These are phyloP conservation scores for Rutstroemia sp. DNA, from an alignment of 2,329 filamentous ascomycete genomes.

Conservation along the genomic window DNA sequence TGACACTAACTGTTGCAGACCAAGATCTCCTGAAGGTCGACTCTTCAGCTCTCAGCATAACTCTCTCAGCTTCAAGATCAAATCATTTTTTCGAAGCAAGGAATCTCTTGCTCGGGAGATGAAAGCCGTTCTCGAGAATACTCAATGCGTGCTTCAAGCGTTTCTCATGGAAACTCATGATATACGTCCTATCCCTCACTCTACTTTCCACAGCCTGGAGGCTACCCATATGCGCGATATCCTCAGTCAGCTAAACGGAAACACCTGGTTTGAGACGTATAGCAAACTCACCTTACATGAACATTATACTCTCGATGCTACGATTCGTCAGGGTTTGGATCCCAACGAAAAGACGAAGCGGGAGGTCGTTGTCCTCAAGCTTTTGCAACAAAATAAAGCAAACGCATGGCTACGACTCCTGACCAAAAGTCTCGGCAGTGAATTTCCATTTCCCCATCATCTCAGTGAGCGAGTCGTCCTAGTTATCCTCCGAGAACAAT, in stretches of 20 bases:
- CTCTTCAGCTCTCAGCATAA: conserved; percentile 20
- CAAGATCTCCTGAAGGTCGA: conserved; percentile 10
- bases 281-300: conserved; percentile 13
- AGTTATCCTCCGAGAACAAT: conserved; percentile 22
- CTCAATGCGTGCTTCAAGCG: conserved; percentile 19
- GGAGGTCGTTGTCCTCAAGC: conserved; percentile 22
- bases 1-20: conserved; percentile 13
- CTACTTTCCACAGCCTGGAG: conserved; percentile 24
- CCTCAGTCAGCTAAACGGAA: conserved; percentile 20
- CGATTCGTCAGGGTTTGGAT: conserved; percentile 8
- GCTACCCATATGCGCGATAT: conserved; percentile 25
- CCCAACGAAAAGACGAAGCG: conserved; percentile 9
- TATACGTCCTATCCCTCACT: conserved; percentile 21
- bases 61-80: conserved; percentile 20
- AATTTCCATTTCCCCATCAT: background rate
- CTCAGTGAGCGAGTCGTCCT: conserved; percentile 15
- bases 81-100: conserved; percentile 23
- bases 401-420: conserved; percentile 19
- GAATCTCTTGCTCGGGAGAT: conserved; percentile 25
- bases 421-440: conserved; percentile 2
- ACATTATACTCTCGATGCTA: conserved; percentile 8
- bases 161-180: conserved; percentile 16
- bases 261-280: conserved; percentile 25
- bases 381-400: conserved; percentile 16
- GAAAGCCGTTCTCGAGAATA: conserved; percentile 15